phyloP scores from a whole-genome alignment of 2,329 filamentous ascomycete species.

The Cordyceps javanica region DNA sequence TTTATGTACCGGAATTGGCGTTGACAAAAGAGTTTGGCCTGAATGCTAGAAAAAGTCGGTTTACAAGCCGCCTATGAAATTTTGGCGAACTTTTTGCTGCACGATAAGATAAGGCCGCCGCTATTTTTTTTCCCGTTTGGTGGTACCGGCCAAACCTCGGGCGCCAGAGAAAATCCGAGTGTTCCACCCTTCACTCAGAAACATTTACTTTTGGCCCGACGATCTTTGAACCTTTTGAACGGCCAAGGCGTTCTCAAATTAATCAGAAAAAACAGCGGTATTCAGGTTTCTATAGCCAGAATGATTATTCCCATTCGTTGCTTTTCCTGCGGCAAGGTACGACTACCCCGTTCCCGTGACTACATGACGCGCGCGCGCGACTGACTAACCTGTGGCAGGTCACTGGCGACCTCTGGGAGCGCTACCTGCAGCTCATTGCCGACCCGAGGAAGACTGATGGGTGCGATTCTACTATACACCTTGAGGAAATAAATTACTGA shows the following conservation, averaged over 20 bases:
- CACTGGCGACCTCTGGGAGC: slow-evolving; percentile 94
- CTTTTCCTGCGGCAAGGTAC: slow-evolving; percentile 98
- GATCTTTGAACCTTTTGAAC: neutral
- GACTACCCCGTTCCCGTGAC: slow-evolving; percentile 17
- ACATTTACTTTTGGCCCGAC: too few relatives aligned
- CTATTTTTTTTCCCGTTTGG: slow-evolving; percentile 1
- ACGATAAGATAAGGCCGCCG: slow-evolving; percentile 33
- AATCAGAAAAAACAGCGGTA: neutral
- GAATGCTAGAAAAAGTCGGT: slow-evolving; percentile 14
- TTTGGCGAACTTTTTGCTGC: slow-evolving; percentile 34
- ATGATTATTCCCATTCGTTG: slow-evolving; percentile 99
- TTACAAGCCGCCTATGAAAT: slow-evolving; percentile 25
- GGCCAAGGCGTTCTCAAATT: neutral
- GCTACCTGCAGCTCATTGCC: slow-evolving; percentile 83
- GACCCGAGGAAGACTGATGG: slow-evolving; percentile 64
- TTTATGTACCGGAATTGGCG: neutral
- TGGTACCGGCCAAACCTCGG: slow-evolving; percentile 26
- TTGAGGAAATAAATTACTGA: slow-evolving; percentile 20
- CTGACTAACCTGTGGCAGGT: slow-evolving; percentile 55
- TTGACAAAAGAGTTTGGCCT: slow-evolving; percentile 5
- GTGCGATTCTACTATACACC: slow-evolving; percentile 40
- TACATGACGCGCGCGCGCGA: slow-evolving; percentile 13
- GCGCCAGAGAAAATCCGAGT: slow-evolving; percentile 6
- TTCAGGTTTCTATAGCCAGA: slow-evolving; percentile 29
- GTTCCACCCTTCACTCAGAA: neutral